Evolutionary conservation across 371 early-diverging fungal genomes (phyloP).

Genomic region (Zychaea mexicana): DNA sequence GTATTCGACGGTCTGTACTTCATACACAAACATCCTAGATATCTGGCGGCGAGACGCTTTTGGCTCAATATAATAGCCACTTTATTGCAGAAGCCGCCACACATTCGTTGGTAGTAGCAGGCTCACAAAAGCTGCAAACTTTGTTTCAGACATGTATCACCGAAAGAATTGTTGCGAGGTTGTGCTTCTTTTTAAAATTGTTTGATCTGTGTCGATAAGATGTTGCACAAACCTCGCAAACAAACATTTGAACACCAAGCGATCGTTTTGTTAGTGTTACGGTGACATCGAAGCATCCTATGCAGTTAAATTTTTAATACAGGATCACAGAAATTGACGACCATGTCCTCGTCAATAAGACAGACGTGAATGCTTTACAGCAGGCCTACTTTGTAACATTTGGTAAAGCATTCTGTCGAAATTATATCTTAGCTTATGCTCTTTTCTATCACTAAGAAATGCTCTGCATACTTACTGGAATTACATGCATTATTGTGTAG

Average conservation of each 20-base stretch:
- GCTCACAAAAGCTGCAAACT: not conserved
- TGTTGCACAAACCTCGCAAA: not conserved
- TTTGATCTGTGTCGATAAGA: not conserved
- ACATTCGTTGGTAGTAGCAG: not conserved
- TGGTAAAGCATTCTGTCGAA: too few species aligned
- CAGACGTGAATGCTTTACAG: conserved; percentile 62
- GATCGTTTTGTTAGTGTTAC: conserved; percentile 49
- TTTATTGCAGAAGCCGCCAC: conserved; percentile 16
- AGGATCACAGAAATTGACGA: not conserved
- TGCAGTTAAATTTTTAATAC: not conserved
- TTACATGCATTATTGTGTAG: not conserved
- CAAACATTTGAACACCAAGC: conserved; percentile 12
- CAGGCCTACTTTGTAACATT: conserved; percentile 64
- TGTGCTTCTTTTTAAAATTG: too few species aligned
- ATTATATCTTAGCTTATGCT: not conserved
- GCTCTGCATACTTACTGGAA: too few species aligned
- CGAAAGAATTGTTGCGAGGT: too few species aligned
- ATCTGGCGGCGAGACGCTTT: conserved; percentile 13
- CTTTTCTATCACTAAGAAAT: too few species aligned
- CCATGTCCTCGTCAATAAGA: conserved; percentile 49
- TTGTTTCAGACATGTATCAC: conserved; percentile 29
- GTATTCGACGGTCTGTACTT: conserved; percentile 47
- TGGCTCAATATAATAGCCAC: conserved; percentile 33
- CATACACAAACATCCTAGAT: conserved; percentile 39
- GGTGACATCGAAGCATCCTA: too few species aligned